Base-by-base conservation (phyloP, 106 monocot genomes). In the Apostasia ramifera region DNA sequence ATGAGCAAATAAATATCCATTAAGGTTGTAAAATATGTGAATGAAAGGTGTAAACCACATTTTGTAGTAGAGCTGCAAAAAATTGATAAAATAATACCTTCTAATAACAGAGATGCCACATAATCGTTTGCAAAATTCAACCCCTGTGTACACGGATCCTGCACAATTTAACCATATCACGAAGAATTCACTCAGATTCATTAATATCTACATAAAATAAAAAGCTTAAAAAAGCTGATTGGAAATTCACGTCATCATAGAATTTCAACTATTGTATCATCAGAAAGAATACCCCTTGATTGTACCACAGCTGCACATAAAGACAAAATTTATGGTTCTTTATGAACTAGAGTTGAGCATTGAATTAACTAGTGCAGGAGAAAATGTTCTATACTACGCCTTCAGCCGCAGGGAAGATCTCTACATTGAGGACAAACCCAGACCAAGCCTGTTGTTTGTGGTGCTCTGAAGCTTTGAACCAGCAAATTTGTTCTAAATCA, bases 71-170 rank as follows among this genome's bases (percentile, higher is more conserved):
- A 8, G 8, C 50, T 50, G 50, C 6, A 50, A 50, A 8, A 4
- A 50, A 50, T 26, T 26, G 50, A 50, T 50, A 50, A 50, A 50
- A 50, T 1, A 8, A 9, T 76, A 88, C 92, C 92, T 93, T 84
- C 93, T 81, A 8, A 93, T 86, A 40, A 93, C 75, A 39, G 93
- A 93, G 73, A 93, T 79, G 46, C 93, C 93, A 71, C 93, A 93
- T 66, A 93, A 66, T 53, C 84, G 86, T 74, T 80, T 93, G 60
- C 83, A 81, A 64, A 89, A 93, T 43, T 93, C 93, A 40, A 93
- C 93, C 9, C 93, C 89, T 42, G 83, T 93, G 73, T 93, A 93
- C 52, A 89, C 75, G 68, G 83, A 85, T 64, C 89, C 93, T 93
- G 85, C 70, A 78, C 7, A 68, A 8, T 63, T 44, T 2, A 53